Percentiles rank a stretch among this genome's conserved stretches.
These are phyloP conservation scores for Colletotrichum sp. DNA, from an alignment of 2,329 filamentous ascomycete species.

Conservation along the genomic window DNA sequence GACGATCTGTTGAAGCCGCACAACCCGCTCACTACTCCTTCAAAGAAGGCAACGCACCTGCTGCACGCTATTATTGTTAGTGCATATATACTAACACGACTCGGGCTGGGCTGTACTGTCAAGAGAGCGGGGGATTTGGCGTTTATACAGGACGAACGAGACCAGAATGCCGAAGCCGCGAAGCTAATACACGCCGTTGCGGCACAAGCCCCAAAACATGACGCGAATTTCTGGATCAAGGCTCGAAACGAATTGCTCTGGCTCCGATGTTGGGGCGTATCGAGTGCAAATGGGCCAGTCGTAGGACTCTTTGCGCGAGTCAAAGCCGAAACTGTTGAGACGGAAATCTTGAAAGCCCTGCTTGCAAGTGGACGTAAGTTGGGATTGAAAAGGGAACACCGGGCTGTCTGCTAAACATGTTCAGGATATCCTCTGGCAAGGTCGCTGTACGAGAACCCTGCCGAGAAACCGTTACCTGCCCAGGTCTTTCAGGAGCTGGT, in stretches of 20 bases:
- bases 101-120: slow-evolving; percentile 55
- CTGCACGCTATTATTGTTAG: slow-evolving; percentile 69
- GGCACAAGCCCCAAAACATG: slow-evolving; percentile 56
- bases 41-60: slow-evolving; percentile 58
- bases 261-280: slow-evolving; percentile 74
- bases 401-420: not conserved
- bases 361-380: slow-evolving; percentile 64
- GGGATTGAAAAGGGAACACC: not conserved
- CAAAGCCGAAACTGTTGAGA: slow-evolving; percentile 66
- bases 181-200: slow-evolving; percentile 62
- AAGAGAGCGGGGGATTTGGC: slow-evolving; percentile 65
- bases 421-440: slow-evolving; percentile 67
- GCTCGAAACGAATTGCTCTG: slow-evolving; percentile 71
- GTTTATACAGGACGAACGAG: slow-evolving; percentile 65
- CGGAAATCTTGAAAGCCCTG: slow-evolving; percentile 72
- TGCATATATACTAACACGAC: slow-evolving; percentile 58
- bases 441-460: slow-evolving; percentile 63
- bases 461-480: slow-evolving; percentile 52
- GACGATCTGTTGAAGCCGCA: slow-evolving; percentile 60
- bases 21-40: slow-evolving; percentile 71
- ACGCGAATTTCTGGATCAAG: slow-evolving; percentile 68
- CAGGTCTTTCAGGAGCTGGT: slow-evolving; percentile 64
- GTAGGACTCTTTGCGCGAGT: slow-evolving; percentile 69
- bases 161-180: slow-evolving; percentile 65
- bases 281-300: slow-evolving; percentile 44